These are phyloP conservation scores for Dacryopinax spathularia DNA, from an alignment of 768 basidiomycete genomes.

Conservation along the genomic window DNA sequence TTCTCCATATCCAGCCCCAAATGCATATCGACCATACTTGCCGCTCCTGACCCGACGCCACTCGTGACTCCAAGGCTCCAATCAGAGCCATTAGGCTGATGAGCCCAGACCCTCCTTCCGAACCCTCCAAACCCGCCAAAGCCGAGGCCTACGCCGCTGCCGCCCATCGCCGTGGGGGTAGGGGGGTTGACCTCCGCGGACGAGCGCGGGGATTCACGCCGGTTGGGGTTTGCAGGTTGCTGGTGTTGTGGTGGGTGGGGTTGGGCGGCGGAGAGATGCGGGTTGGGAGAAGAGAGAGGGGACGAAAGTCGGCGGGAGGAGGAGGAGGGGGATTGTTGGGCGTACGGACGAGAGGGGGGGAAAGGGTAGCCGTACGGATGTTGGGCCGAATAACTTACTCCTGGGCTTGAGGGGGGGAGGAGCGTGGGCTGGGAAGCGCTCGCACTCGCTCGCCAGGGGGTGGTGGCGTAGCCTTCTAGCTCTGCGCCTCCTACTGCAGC, in stretches of 20 bases:
- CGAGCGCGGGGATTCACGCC: background rate
- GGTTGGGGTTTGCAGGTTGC: too few species aligned
- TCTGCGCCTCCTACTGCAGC: background rate
- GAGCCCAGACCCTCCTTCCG: background rate
- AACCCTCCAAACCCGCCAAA: background rate
- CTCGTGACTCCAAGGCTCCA: conserved; percentile 19
- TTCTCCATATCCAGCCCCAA: conserved; percentile 29
- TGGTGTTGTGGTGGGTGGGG: background rate
- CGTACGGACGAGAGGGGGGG: background rate
- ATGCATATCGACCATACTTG: conserved; percentile 91
- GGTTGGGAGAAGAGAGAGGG: background rate
- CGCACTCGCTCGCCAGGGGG: background rate
- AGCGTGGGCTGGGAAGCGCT: background rate
- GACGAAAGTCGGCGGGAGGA: background rate
- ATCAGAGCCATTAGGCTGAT: background rate
- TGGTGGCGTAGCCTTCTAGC: background rate
- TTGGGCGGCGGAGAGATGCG: background rate
- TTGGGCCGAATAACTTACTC: background rate
- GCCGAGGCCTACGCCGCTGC: background rate
- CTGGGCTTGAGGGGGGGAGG: background rate
- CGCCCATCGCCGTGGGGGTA: too few species aligned
- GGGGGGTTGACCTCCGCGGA: background rate
- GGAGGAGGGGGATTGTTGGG: background rate
- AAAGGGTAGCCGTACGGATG: background rate
- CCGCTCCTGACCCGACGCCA: conserved; percentile 61